Evolutionary conservation across 495 filamentous ascomycete genomes (phyloP).

Genomic region (Evernia prunastri): DNA sequence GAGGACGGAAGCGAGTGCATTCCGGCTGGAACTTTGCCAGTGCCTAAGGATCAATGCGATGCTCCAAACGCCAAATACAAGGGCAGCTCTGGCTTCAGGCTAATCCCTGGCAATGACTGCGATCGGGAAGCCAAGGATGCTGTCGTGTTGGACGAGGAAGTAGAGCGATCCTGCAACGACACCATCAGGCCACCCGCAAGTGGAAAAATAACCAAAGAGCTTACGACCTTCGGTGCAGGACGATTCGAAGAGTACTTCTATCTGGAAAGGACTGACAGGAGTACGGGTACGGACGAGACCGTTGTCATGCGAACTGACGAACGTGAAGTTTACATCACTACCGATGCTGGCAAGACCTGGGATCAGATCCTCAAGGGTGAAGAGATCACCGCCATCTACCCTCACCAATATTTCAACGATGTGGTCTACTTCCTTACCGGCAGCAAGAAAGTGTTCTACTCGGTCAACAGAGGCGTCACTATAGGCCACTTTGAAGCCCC

Average conservation of each 20-base stretch:
- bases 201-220: constrained; percentile 53
- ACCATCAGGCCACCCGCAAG: constrained; percentile 42
- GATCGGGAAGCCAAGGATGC: constrained; percentile 45
- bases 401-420: constrained; percentile 72
- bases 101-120: constrained; percentile 88
- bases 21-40: constrained; percentile 43
- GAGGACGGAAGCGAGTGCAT: constrained; percentile 61
- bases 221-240: constrained; percentile 51
- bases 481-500: constrained; percentile 63
- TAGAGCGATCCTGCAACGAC: constrained; percentile 48
- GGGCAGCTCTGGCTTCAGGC: constrained; percentile 81
- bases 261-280: constrained; percentile 68
- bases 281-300: constrained; percentile 65
- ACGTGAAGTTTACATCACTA: constrained; percentile 59
- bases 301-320: constrained; percentile 69
- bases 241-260: constrained; percentile 64
- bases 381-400: constrained; percentile 60
- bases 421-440: constrained; percentile 76
- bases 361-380: constrained; percentile 54
- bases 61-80: constrained; percentile 60
- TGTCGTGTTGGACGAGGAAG: constrained; percentile 38
- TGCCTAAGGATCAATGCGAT: constrained; percentile 60
- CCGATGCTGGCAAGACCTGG: constrained; percentile 86
- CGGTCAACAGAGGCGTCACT: constrained; percentile 62
- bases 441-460: constrained; percentile 63